Evolutionary conservation across 192 early-diverging fungal species (phyloP), one percentile per base, ranked within the genome.

Genomic region (Backusella circina): DNA sequence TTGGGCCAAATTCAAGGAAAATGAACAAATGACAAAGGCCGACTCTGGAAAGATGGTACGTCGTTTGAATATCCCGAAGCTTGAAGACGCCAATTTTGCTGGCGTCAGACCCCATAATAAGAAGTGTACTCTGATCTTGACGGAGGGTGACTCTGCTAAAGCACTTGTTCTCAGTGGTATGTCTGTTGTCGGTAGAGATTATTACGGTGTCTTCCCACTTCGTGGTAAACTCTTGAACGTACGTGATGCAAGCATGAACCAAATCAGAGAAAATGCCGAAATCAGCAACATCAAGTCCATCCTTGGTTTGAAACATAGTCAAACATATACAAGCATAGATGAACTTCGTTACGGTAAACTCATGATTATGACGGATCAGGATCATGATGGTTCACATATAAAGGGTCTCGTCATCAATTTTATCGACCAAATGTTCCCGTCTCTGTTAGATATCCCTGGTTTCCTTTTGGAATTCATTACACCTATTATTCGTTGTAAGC

Each of bases 311-410:
- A 91, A 97, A 85, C 95, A 96, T 61, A 92, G 90, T 66, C 89
- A 88, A 73, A 88, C 85, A 16, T 99, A 99, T 79, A 85, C 86
- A 31, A 88, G 86, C 39, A 81, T 87, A 0, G 83, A 92, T 28
- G 85, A 91, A 32, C 84, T 99, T 82, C 88, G 98, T 67, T 99
- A 99, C 80, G 98, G 97, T 0, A 91, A 93, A 67, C 85, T 99
- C 13, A 97, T 99, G 91, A 96, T 98, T 70, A 99, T 99, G 98
- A 94, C 97, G 4, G 98, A 99, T 91, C 98, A 97, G 89, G 96
- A 97, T 88, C 92, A 96, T 69, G 96, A 98, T 75, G 96, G 96
- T 31, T 96, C 94, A 26, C 97, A 97, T 74, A 98, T 98, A 85
- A 99, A 99, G 82, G 97, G 97, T 23, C 88, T 99, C 6, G 89